A percentile compares a stretch with the other conserved stretches of the same genome.
Conservation (phyloP, 2,329 filamentous ascomycete genomes). For the Xylaria sp. region DNA sequence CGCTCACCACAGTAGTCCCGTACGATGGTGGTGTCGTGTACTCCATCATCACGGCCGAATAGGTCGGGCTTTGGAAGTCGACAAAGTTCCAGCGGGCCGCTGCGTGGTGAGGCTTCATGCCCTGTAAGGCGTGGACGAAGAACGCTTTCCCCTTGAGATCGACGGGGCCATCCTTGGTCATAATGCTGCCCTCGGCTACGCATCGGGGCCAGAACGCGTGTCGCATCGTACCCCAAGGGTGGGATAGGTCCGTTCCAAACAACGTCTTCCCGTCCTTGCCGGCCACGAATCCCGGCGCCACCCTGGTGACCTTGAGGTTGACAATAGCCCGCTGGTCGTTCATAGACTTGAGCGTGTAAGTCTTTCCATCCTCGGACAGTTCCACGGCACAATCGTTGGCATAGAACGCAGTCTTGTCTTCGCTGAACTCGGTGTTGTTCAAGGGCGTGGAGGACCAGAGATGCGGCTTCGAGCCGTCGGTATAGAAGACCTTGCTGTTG, state of each 20-base stretch:
- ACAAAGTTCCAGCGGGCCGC: conserved; percentile 92
- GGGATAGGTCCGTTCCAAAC: conserved; percentile 81
- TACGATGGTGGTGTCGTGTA: conserved; percentile 94
- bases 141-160: conserved; percentile 80
- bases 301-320: conserved; percentile 79
- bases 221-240: conserved; percentile 91
- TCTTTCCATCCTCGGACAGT: conserved; percentile 79
- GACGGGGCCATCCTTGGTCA: conserved; percentile 78
- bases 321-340: conserved; percentile 80
- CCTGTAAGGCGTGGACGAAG: conserved; percentile 85
- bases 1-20: conserved; percentile 78
- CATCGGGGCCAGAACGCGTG: conserved; percentile 96
- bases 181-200: conserved; percentile 78
- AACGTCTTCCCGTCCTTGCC: conserved; percentile 83
- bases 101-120: conserved; percentile 98
- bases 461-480: conserved; percentile 70
- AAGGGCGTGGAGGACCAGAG: conserved; percentile 86
- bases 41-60: conserved; percentile 93
- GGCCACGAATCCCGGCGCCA: conserved; percentile 78
- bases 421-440: conserved; percentile 78
- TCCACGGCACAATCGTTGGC: conserved; percentile 84
- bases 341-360: conserved; percentile 88
- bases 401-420: conserved; percentile 80
- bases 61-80: conserved; percentile 84
- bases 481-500: conserved; percentile 89